Evolutionary conservation across 106 monocot species (phyloP).

Genomic region (Dendrobium catenatum): DNA sequence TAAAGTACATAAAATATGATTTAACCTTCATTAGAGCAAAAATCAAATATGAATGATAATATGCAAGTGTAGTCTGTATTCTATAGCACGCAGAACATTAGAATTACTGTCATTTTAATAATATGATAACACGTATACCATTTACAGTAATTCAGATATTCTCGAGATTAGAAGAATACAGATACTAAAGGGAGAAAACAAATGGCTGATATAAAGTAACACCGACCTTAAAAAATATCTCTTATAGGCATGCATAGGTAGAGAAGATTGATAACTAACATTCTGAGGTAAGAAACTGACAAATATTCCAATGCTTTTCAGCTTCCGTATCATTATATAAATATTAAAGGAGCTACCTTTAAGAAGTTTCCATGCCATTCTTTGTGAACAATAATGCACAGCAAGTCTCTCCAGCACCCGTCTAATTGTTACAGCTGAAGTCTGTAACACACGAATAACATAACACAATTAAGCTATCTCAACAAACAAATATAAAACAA

Average conservation of each 20-base stretch:
- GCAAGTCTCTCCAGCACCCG: conserved; percentile 77
- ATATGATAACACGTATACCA: neutral
- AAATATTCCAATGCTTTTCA: no score
- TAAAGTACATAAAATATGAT: neutral
- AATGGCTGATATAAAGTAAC: no score
- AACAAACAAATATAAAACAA: neutral
- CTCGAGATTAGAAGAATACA: neutral
- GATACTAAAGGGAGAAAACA: no score
- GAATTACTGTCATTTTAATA: neutral
- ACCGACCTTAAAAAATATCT: no score
- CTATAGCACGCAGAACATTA: neutral
- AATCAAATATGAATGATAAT: neutral
- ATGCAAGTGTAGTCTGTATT: neutral
- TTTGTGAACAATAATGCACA: conserved; percentile 74
- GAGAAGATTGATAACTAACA: no score
- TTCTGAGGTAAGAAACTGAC: no score
- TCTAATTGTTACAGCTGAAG: conserved; percentile 68
- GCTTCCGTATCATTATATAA: neutral
- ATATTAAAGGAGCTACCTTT: conserved; percentile 48
- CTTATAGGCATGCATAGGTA: no score
- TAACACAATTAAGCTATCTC: neutral
- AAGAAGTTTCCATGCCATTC: conserved; percentile 97
- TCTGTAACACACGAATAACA: conserved; percentile 32
- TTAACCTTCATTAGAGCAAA: neutral
- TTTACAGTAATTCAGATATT: neutral